phyloP scores from a whole-genome alignment of 768 basidiomycete genomes.

The Calvatia gigantea region DNA sequence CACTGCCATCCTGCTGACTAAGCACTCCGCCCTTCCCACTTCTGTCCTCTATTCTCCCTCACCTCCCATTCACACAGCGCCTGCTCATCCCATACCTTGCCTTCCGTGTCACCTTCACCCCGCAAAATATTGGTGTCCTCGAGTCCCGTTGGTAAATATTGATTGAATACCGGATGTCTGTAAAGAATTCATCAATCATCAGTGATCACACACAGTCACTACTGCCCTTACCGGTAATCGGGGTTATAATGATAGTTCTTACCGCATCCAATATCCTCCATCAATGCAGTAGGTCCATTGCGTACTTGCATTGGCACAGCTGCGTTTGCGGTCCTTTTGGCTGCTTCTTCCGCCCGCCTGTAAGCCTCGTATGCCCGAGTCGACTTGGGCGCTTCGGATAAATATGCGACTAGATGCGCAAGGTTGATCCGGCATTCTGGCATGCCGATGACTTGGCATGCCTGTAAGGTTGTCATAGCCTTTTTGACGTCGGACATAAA shows the following conservation, averaged over 20 bases:
- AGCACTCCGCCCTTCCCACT: constrained; percentile 14
- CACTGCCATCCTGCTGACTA: constrained; percentile 1
- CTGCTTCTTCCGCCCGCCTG: constrained; percentile 60
- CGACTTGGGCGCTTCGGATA: constrained; percentile 81
- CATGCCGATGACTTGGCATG: constrained; percentile 74
- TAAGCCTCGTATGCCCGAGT: constrained; percentile 80
- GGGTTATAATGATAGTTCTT: constrained; percentile 65
- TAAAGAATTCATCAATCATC: neutral
- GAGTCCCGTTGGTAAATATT: constrained; percentile 53
- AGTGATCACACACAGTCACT: neutral
- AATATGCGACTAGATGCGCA: constrained; percentile 72
- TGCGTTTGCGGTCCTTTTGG: constrained; percentile 44
- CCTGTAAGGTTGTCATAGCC: constrained; percentile 61
- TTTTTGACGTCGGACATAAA: constrained; percentile 18
- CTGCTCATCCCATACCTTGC: constrained; percentile 60
- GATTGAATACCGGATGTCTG: constrained; percentile 65
- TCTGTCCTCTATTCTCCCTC: constrained; percentile 17
- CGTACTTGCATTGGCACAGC: constrained; percentile 72
- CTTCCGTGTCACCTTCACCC: constrained; percentile 36
- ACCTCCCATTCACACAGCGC: constrained; percentile 54
- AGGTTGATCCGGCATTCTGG: constrained; percentile 79
- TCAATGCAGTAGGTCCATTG: constrained; percentile 71
- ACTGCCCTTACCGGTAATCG: constrained; percentile 44
- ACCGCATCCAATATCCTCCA: constrained; percentile 70
- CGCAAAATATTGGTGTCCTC: constrained; percentile 41